phyloP scores from a whole-genome alignment of 2,329 filamentous ascomycete genomes.

The Claviceps sp. region DNA sequence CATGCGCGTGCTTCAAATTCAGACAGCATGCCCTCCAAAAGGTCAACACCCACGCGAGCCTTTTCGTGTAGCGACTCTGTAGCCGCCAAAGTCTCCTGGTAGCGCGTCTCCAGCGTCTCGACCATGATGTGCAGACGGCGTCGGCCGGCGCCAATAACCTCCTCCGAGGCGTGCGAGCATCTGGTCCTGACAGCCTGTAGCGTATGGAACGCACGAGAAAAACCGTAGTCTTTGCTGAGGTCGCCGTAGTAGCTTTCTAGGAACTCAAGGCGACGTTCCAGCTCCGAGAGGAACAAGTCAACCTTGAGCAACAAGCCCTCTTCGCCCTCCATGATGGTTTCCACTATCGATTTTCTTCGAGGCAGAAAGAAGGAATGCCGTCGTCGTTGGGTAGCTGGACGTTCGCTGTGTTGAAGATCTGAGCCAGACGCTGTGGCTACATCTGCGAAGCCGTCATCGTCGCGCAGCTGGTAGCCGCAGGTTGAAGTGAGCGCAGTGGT shows the following conservation, averaged over 20 bases:
- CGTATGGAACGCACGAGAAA: constrained; percentile 74
- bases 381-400: constrained; percentile 24
- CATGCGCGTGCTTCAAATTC: constrained; percentile 77
- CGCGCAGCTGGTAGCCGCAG: constrained; percentile 19
- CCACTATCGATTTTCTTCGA: constrained; percentile 44
- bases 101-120: constrained; percentile 77
- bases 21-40: constrained; percentile 73
- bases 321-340: constrained; percentile 48
- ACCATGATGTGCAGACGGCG: constrained; percentile 79
- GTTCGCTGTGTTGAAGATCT: constrained; percentile 19
- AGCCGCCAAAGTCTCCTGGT: constrained; percentile 71
- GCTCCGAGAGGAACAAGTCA: constrained; percentile 69
- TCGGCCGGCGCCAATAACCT: constrained; percentile 75
- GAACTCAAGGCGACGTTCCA: constrained; percentile 76
- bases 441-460: constrained; percentile 18
- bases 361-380: constrained; percentile 46
- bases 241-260: constrained; percentile 86
- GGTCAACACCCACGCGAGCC: constrained; percentile 69
- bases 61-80: constrained; percentile 87
- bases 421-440: constrained; percentile 27
- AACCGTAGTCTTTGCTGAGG: constrained; percentile 66
- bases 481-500: constrained; percentile 25
- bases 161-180: constrained; percentile 81
- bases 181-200: constrained; percentile 75
- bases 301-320: constrained; percentile 51